Conservation (phyloP, 768 basidiomycete genomes). For the Podaxis mareebaensis region DNA sequence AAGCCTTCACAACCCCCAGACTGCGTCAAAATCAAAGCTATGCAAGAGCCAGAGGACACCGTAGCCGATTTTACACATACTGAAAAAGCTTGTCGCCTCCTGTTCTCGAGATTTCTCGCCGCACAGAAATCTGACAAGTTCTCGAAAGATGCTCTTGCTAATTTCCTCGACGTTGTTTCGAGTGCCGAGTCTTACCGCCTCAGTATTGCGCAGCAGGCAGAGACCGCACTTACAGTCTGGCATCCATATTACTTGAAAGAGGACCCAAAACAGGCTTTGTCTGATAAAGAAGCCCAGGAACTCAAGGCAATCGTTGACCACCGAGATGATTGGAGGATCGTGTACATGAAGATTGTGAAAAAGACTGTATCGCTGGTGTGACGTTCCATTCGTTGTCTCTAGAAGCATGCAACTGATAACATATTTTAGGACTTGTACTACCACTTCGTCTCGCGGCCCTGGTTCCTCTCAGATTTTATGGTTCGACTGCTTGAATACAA, state of each 20-base stretch:
- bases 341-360: constrained; percentile 14
- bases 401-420: neutral
- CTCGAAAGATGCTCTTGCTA: constrained; percentile 13
- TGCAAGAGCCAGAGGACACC: neutral
- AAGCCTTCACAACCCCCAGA: neutral
- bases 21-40: constrained; percentile 6
- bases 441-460: constrained; percentile 4
- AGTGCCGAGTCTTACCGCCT: constrained; percentile 17
- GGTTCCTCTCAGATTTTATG: constrained; percentile 34
- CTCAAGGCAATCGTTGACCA: neutral
- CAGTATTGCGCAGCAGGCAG: constrained; percentile 10
- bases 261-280: constrained; percentile 1
- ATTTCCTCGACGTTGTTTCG: constrained; percentile 18
- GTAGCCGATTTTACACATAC: neutral
- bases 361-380: constrained; percentile 10
- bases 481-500: constrained; percentile 44
- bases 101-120: constrained; percentile 5
- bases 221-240: constrained; percentile 11
- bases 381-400: neutral
- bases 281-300: neutral
- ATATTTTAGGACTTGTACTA: constrained; percentile 7
- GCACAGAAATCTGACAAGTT: constrained; percentile 7
- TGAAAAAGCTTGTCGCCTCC: constrained; percentile 5
- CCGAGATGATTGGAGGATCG: constrained; percentile 4
- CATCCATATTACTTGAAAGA: neutral